Base-by-base conservation (phyloP, 352 stramenopile genomes). In the Pythium periplocum region DNA sequence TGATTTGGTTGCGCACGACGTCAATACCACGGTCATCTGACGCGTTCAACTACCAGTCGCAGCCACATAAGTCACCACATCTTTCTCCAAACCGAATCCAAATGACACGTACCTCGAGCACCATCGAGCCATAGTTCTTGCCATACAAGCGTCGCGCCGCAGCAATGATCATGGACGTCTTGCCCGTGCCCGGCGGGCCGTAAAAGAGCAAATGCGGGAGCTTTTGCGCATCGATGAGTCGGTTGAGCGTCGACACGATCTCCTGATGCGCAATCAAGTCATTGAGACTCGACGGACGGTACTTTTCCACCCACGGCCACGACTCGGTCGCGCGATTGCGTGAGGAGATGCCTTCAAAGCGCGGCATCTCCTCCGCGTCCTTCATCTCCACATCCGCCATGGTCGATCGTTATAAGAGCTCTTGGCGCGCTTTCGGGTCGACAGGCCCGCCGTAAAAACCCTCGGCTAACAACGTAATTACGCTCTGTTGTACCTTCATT, bases 251-350 rank as follows among this genome's bases (percentile, higher is more conserved):
- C 44, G 80, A 84, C 46, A 99, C 85, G 72, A 99, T 99, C 59
- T 98, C 92, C 57, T 98, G 82, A 61, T 99, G 96, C 4, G 96
- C 95, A 45, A 98, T 97, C 8, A 99, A 70, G 62, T 98, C 96
- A 61, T 97, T 73, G 8, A 99, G 70, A 49, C 70, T 96, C 26
- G 79, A 87, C 26, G 96, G 96, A 2, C 96, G 89, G 76, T 99
- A 99, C 73, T 99, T 99, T 73, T 99, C 96, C 9, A 99, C 96
- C 96, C 96, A 99, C 26, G 96, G 92, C 75, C 95, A 93, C 46
- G 82, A 90, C 59, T 93, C 83, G 5, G 83, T 93, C 42, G 79
- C 74, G 36, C 83, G 76, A 55, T 91, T 90, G 54, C 72, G 71
- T 8, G 78, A 89, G 31, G 83, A 94, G 49, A 94, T 92, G 59